These are phyloP conservation scores for Hapsidospora chrysogenum DNA, from an alignment of 495 filamentous ascomycete genomes.

Conservation along the genomic window DNA sequence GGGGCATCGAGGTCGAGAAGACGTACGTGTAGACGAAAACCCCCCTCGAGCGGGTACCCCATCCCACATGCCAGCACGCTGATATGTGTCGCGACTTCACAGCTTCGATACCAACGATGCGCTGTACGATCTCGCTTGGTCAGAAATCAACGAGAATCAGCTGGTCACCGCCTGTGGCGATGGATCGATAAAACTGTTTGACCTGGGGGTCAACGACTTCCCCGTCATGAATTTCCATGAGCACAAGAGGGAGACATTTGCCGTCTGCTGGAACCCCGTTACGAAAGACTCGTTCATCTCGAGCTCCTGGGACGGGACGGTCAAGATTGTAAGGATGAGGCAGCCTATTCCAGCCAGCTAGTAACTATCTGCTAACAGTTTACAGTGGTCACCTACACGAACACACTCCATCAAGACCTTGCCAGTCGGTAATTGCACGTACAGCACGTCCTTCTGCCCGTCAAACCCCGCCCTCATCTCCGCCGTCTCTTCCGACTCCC, in stretches of 20 bases:
- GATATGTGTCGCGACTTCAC: no score
- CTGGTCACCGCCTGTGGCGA: slow-evolving; percentile 75
- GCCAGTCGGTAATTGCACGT: slow-evolving; percentile 81
- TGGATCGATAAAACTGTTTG: slow-evolving; percentile 88
- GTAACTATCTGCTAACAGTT: no score
- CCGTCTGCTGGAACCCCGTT: slow-evolving; percentile 78
- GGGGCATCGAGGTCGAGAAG: slow-evolving; percentile 72
- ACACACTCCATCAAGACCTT: slow-evolving; percentile 61
- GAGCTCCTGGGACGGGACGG: slow-evolving; percentile 82
- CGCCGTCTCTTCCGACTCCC: slow-evolving; percentile 68
- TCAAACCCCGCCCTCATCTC: slow-evolving; percentile 64
- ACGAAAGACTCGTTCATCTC: slow-evolving; percentile 83
- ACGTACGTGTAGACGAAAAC: slow-evolving; percentile 18
- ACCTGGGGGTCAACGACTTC: slow-evolving; percentile 58
- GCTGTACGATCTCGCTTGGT: slow-evolving; percentile 87
- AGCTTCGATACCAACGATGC: slow-evolving; percentile 95
- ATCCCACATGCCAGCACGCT: slow-evolving; percentile 1
- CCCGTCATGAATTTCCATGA: slow-evolving; percentile 81
- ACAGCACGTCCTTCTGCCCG: slow-evolving; percentile 67
- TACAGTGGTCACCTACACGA: slow-evolving; percentile 59
- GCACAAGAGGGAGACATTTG: slow-evolving; percentile 82
- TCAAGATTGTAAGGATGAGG: slow-evolving; percentile 66
- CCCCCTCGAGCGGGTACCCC: slow-evolving; percentile 2
- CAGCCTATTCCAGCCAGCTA: neutral
- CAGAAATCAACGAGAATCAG: slow-evolving; percentile 88